phyloP scores from a whole-genome alignment of 805 yeast species.

The Barnettozyma vustinii region DNA sequence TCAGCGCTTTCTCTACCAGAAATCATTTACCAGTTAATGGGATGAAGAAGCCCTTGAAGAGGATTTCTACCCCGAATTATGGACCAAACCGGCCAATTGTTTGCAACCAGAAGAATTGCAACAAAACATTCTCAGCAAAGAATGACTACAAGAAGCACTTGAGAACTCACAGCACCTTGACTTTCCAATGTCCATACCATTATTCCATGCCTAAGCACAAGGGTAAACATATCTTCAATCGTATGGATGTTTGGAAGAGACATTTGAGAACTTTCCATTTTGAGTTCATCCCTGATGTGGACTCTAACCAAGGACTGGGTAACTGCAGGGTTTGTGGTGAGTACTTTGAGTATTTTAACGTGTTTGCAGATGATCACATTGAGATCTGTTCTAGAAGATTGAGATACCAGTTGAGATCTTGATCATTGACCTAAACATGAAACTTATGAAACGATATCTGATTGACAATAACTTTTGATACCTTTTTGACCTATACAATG shows the following conservation, averaged over 20 bases:
- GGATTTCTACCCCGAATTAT: background rate
- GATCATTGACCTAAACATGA: background rate
- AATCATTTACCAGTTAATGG: background rate
- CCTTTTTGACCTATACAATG: background rate
- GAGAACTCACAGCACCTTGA: conserved; percentile 5
- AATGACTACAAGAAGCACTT: conserved; percentile 9
- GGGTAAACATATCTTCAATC: conserved; percentile 69
- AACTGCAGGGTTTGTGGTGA: conserved; percentile 62
- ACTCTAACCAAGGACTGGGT: conserved; percentile 44
- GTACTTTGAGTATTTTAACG: conserved; percentile 47
- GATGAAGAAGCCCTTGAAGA: conserved; percentile 1
- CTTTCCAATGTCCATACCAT: conserved; percentile 10
- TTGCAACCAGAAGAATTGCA: conserved; percentile 6
- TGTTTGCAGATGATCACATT: conserved; percentile 25
- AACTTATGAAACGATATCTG: too few relatives aligned
- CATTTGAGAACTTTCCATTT: conserved; percentile 68
- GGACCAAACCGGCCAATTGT: background rate
- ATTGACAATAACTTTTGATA: background rate
- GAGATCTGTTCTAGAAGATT: conserved; percentile 7
- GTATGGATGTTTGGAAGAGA: conserved; percentile 70
- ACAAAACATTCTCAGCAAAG: conserved; percentile 3
- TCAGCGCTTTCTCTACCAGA: background rate
- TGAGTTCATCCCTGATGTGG: conserved; percentile 9
- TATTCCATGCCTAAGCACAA: conserved; percentile 46
- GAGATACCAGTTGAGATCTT: background rate